A percentile compares a stretch with the other conserved stretches of the same genome.
These are phyloP conservation scores for Aspergillus awamori DNA, from an alignment of 2,329 filamentous ascomycete genomes.

Conservation along the genomic window DNA sequence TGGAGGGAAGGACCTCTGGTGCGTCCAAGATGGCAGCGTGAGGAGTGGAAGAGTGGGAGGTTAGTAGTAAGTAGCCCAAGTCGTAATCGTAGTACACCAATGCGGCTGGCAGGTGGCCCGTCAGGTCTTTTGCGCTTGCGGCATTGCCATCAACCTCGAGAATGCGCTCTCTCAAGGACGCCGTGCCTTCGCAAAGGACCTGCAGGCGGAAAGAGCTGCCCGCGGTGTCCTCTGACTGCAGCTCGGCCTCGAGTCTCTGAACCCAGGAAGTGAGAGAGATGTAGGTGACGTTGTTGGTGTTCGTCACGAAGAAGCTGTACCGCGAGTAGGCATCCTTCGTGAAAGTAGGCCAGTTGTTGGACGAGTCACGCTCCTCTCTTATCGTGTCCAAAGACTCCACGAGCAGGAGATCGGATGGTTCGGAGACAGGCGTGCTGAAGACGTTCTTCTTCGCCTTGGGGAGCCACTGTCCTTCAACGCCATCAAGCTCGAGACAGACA, in stretches of 20 bases:
- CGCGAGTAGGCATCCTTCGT: conserved; percentile 58
- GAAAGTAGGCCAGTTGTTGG: conserved; percentile 55
- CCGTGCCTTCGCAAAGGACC: conserved; percentile 56
- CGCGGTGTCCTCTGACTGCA: conserved; percentile 53
- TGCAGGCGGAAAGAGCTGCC: conserved; percentile 61
- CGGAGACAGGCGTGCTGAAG: conserved; percentile 45
- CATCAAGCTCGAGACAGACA: conserved; percentile 63
- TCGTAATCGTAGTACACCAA: conserved; percentile 60
- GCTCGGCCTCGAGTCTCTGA: conserved; percentile 58
- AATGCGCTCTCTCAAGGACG: conserved; percentile 53
- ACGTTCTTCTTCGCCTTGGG: conserved; percentile 49
- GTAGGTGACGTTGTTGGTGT: conserved; percentile 55
- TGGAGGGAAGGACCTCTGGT: conserved; percentile 40
- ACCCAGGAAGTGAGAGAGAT: conserved; percentile 62
- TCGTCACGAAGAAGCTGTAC: conserved; percentile 63
- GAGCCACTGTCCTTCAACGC: conserved; percentile 66
- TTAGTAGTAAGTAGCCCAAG: conserved; percentile 61
- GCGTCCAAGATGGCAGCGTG: conserved; percentile 57
- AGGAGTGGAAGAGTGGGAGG: conserved; percentile 50
- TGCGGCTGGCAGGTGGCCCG: conserved; percentile 49
- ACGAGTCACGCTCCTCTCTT: conserved; percentile 27
- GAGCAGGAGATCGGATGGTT: conserved; percentile 47
- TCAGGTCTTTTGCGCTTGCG: conserved; percentile 20
- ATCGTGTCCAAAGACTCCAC: conserved; percentile 50
- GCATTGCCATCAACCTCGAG: conserved; percentile 43